A percentile compares a stretch with the other conserved stretches of the same genome.
Evolutionary conservation across 352 stramenopile species (phyloP).

Genomic region (Thalassiosira ordinaria): DNA sequence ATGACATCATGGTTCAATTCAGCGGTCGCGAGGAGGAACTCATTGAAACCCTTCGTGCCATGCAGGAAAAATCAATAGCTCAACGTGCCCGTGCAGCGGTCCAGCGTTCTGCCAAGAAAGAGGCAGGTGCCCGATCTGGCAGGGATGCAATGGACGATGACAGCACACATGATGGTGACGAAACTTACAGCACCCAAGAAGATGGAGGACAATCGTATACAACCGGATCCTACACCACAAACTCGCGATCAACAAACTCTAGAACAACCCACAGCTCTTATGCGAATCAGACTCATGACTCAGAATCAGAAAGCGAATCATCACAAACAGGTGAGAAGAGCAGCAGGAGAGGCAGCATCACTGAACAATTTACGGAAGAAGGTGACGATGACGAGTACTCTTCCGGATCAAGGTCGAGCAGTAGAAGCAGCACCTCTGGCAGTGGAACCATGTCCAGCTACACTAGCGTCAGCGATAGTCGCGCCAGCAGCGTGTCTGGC

Average conservation of each 20-base stretch:
- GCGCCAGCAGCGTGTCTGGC: neutral
- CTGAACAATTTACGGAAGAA: constrained; percentile 16
- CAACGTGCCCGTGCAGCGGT: constrained; percentile 69
- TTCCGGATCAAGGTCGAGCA: constrained; percentile 7
- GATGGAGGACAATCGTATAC: too few relatives aligned
- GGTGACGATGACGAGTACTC: constrained; percentile 1
- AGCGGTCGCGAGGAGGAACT: constrained; percentile 69
- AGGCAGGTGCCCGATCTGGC: constrained; percentile 51
- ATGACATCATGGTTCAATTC: constrained; percentile 86
- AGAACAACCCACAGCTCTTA: too few relatives aligned
- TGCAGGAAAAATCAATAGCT: constrained; percentile 76
- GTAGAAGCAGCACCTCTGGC: too few relatives aligned
- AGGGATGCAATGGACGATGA: too few relatives aligned
- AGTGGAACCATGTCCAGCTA: constrained; percentile 14
- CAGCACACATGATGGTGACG: too few relatives aligned
- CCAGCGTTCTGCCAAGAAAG: constrained; percentile 64
- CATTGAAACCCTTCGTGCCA: constrained; percentile 79
- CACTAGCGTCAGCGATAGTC: neutral
- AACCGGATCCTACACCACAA: too few relatives aligned
- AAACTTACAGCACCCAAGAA: too few relatives aligned
- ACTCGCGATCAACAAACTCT: too few relatives aligned
- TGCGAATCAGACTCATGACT: too few relatives aligned
- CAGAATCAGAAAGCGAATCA: too few relatives aligned
- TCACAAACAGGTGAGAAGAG: too few relatives aligned
- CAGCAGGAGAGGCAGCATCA: constrained; percentile 17